Conservation (phyloP, 305 asterid species). For the Fraxinus dipetala region DNA sequence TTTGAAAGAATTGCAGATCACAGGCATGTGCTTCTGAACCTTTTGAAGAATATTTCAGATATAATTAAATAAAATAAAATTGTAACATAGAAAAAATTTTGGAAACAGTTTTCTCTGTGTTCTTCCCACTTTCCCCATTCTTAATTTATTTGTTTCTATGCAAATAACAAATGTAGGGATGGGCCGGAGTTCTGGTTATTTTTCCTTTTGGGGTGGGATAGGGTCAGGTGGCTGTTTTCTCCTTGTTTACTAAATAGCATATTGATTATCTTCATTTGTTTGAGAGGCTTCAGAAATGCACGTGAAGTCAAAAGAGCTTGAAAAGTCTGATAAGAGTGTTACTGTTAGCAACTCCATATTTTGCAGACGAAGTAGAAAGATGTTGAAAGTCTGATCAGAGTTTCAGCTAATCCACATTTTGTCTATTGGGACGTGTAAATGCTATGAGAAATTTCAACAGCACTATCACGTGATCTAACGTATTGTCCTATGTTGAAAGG, state of each 20-base stretch:
- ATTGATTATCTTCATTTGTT: conserved; percentile 7
- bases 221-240: background rate
- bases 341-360: background rate
- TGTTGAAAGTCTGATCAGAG: background rate
- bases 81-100: background rate
- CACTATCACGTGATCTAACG: background rate
- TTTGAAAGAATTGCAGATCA: background rate
- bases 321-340: conserved; percentile 8
- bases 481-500: background rate
- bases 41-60: conserved; percentile 9
- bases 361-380: background rate
- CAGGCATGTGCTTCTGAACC: background rate
- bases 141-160: background rate
- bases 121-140: background rate
- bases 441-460: background rate
- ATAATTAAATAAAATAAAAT: background rate
- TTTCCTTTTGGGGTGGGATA: background rate
- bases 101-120: background rate
- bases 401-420: background rate
- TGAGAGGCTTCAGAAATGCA: background rate
- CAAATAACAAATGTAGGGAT: background rate
- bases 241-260: background rate
- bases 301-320: background rate
- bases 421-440: background rate
- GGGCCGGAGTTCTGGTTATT: background rate